These are phyloP conservation scores for Mollisia scopiformis DNA, from an alignment of 2,329 filamentous ascomycete genomes.

Conservation along the genomic window DNA sequence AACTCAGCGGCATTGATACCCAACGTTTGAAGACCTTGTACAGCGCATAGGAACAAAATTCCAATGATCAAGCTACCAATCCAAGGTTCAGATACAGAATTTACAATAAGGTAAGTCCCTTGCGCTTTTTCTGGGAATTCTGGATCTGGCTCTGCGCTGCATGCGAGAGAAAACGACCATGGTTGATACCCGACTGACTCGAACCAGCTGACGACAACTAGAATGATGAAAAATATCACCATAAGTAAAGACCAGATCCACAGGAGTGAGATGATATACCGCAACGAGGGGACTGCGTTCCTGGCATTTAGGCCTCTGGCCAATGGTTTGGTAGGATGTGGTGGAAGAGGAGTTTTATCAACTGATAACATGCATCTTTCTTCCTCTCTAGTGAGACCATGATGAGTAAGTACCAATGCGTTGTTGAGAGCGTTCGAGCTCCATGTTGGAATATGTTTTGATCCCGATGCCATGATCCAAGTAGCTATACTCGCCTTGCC, in stretches of 20 bases:
- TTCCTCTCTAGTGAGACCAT: neutral
- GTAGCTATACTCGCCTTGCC: neutral
- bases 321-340: neutral
- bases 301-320: neutral
- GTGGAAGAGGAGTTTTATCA: neutral
- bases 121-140: too few species aligned
- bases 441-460: neutral
- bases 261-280: neutral
- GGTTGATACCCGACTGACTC: too few species aligned
- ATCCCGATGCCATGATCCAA: neutral
- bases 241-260: too few species aligned
- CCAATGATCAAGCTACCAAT: too few species aligned
- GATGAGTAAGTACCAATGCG: neutral
- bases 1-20: neutral
- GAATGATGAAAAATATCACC: too few species aligned
- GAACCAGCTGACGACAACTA: too few species aligned
- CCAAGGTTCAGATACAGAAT: neutral
- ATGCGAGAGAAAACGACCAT: too few species aligned
- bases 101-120: too few species aligned
- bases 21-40: neutral
- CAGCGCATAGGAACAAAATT: too few species aligned
- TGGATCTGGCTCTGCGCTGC: too few species aligned
- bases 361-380: neutral
- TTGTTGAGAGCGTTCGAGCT: conserved; percentile 5
- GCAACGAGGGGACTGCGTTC: neutral